Base-by-base conservation (phyloP, 257 asterid species). In the Solanum ossicruentum region DNA sequence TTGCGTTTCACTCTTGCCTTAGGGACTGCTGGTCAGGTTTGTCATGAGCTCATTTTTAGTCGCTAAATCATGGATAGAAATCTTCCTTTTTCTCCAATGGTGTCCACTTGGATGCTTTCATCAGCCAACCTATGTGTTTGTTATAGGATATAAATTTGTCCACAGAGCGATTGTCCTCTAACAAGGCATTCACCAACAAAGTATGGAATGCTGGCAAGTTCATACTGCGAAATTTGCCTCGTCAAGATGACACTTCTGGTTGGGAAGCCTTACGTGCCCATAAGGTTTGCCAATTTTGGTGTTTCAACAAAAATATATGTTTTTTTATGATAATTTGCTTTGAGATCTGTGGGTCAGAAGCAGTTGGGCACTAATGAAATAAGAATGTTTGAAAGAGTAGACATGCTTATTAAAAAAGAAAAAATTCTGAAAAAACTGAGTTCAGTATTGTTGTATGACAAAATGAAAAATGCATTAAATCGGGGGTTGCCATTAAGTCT, bases 141-240 rank as follows among this genome's bases (percentile, higher is more conserved):
- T 66, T 66, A 81, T 87, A 96, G 99, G 99, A 96, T 92, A 92
- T 96, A 78, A 95, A 96, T 89, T 90, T 96, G 85, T 96, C 99
- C 61, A 88, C 86, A 21, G 98, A 96, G 88, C 93, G 99, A 88
- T 89, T 96, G 91, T 87, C 89, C 81, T 91, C 99, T 85, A 96
- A 90, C 89, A 96, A 95, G 93, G 98, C 97, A 43, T 96, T 96
- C 92, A 95, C 98, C 91, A 96, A 96, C 92, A 96, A 96, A 91
- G 89, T 96, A 60, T 96, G 99, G 99, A 96, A 96, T 87, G 99
- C 98, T 86, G 99, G 98, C 88, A 96, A 96, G 92, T 96, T 96
- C 86, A 86, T 96, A 90, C 86, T 96, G 88, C 98, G 94, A 90
- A 96, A 95, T 90, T 88, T 96, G 91, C 99, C 99, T 45, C 85